Evolutionary conservation across 2,329 filamentous ascomycete genomes (phyloP), one percentile per base, ranked within the genome.

Genomic region (Pseudocercospora fijiensis): DNA sequence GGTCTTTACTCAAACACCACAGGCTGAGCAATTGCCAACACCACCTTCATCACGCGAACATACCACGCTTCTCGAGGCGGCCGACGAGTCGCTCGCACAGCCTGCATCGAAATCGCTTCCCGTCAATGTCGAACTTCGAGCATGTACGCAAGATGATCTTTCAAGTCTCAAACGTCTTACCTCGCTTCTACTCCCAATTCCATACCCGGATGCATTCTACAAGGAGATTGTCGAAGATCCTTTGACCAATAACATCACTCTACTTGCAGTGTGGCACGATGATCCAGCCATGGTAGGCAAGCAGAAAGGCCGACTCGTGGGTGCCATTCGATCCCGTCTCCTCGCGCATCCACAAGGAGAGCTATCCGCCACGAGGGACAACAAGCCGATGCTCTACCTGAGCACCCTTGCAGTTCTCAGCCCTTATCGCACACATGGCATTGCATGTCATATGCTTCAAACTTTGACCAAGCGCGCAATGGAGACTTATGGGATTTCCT

Each of bases 131-230:
- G 79, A 82, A 24, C 76, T 88, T 53, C 78, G 82, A 2, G 76
- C 81, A 2, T 78, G 87, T 57, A 81, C 79, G n/a, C 78, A 80
- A 37, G 78, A 79, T 24, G 82, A 86, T 70, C 78, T 88, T 41
- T 80, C 82, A 20, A 81, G 82, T 7, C 80, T 87, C 72, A 84
- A 82, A 70, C 83, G 83, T 18, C 82, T 88, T 28, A 87, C 84
- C 57, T 78, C 81, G 60, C 76, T 87, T 4, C 80, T 87, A 1
- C 79, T 89, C 1, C 86, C 86, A 6, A 84, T 88, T 62, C 81
- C 84, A 59, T 89, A 89, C 71, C 82, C 84, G 2, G 80, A 83
- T 53, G 81, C 79, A 18, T 88, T 88, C 79, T 89, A 86, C 77
- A 82, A 80, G 20, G 84, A 86, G 64, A 86, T 82, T 45, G 79